Base-by-base conservation (phyloP, 2,329 filamentous ascomycete species). In the Talaromyces piceae region DNA sequence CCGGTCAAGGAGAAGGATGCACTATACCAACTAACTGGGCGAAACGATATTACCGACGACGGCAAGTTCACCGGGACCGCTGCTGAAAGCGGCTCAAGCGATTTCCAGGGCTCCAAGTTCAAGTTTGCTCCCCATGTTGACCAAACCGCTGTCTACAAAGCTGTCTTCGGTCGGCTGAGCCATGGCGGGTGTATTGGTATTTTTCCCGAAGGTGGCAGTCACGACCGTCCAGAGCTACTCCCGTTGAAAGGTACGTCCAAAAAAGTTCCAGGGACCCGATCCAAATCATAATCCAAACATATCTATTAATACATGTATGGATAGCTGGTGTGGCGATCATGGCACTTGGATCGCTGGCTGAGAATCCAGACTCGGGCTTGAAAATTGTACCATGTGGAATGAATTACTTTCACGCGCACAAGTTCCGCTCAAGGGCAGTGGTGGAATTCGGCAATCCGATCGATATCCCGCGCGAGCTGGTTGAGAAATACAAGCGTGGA, bases 381-480 rank as follows among this genome's bases (percentile, higher is more conserved):
- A 94, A 91, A 70, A 96, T 98, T 61, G 88, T 98, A 22, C 93
- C 93, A 3, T 91, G 93, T 47, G 91, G 91, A 61, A 96, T 98
- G 91, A 98, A 98, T 71, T 98, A 98, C 71, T 98, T 98, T 73
- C 91, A 97, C 70, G 88, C 91, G 0, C 91, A 98, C 77, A 98
- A 97, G 69, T 98, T 98, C 71, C 86, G 91, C 43, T 97, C 91
- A 57, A 82, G 93, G 65, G 93, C 91, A 30, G 91, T 98, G 4
- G 84, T 97, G 54, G 93, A 98, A 65, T 98, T 97, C 61, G 93
- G 93, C 7, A 84, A 82, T 23, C 90, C 93, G 0, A 84, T 97
- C 56, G 87, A 95, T 58, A 83, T 97, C 8, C 86, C 90, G 0
- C 75, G 76, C 18, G 87, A 95, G 62, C 73, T 96, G 28, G 88